These are phyloP conservation scores for Phascolomyces articulosus DNA, from an alignment of 371 early-diverging fungal genomes.

Conservation along the genomic window DNA sequence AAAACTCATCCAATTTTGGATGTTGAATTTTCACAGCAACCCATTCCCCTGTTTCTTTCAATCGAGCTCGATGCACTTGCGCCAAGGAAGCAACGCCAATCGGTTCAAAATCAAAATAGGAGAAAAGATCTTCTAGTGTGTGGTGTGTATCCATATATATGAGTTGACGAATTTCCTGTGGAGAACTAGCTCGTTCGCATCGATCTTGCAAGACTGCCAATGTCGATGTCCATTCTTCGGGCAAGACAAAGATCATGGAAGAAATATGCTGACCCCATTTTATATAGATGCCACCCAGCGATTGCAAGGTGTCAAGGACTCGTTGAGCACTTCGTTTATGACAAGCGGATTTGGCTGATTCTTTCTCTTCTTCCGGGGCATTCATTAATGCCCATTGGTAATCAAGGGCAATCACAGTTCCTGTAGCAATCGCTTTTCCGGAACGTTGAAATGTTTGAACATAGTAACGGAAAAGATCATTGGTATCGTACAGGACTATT, in stretches of 20 bases:
- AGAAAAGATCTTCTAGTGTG: constrained; percentile 58
- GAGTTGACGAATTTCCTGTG: constrained; percentile 67
- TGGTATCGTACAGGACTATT: not conserved
- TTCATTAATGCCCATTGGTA: constrained; percentile 11
- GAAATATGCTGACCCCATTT: constrained; percentile 93
- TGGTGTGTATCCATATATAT: constrained; percentile 66
- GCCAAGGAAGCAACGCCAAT: constrained; percentile 85
- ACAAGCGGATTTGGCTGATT: constrained; percentile 33
- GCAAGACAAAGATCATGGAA: constrained; percentile 85
- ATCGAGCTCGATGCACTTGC: constrained; percentile 79
- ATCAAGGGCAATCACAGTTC: not conserved
- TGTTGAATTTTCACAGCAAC: constrained; percentile 96
- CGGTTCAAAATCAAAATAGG: constrained; percentile 68
- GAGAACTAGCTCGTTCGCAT: constrained; percentile 64
- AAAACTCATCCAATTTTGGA: constrained; percentile 73
- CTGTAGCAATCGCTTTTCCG: constrained; percentile 6
- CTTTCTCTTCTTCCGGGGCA: constrained; percentile 2
- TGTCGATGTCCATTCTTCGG: constrained; percentile 87
- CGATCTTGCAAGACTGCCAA: constrained; percentile 85
- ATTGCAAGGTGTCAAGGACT: constrained; percentile 57
- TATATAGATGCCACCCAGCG: constrained; percentile 89
- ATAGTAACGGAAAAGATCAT: not conserved
- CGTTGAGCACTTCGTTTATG: constrained; percentile 61
- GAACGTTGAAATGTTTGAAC: not conserved
- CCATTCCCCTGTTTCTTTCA: constrained; percentile 49